Conservation (phyloP, 2,329 filamentous ascomycete genomes). For the Stenocarpella maydis region DNA sequence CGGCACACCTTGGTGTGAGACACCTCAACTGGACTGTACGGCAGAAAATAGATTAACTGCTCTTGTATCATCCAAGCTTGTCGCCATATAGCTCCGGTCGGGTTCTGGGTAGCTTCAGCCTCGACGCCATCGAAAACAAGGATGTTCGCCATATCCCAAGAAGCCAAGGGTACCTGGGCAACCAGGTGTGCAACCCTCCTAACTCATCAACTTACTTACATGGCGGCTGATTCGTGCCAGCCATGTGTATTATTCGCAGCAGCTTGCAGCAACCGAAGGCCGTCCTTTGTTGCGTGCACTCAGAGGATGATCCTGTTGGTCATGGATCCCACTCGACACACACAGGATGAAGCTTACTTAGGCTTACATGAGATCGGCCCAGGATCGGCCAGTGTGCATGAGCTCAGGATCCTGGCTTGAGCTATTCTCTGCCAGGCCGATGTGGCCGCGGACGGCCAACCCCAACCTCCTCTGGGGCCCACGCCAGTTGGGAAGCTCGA, state of each 20-base stretch:
- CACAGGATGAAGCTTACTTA: conserved; percentile 21
- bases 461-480: conserved; percentile 19
- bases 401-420: conserved; percentile 18
- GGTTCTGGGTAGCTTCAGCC: conserved; percentile 29
- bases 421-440: conserved; percentile 27
- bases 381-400: conserved; percentile 15
- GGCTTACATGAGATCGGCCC: conserved; percentile 27
- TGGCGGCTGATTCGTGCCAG: conserved; percentile 22
- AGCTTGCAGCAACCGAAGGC: neutral
- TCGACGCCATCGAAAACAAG: conserved; percentile 28
- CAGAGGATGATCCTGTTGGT: conserved; percentile 25
- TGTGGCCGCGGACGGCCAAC: conserved; percentile 23
- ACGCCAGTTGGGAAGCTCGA: conserved; percentile 12
- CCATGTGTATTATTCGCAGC: conserved; percentile 27
- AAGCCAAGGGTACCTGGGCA: conserved; percentile 13
- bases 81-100: conserved; percentile 24
- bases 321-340: conserved; percentile 10
- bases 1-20: conserved; percentile 14
- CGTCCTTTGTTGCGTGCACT: neutral
- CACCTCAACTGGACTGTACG: conserved; percentile 5
- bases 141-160: conserved; percentile 8
- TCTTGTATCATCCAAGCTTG: conserved; percentile 1
- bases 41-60: conserved; percentile 16
- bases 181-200: conserved; percentile 25
- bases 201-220: conserved; percentile 28